A percentile compares a stretch with the other conserved stretches of the same genome.
Evolutionary conservation across 805 yeast genomes (phyloP).

Genomic region (Lipomyces chichibuensis): DNA sequence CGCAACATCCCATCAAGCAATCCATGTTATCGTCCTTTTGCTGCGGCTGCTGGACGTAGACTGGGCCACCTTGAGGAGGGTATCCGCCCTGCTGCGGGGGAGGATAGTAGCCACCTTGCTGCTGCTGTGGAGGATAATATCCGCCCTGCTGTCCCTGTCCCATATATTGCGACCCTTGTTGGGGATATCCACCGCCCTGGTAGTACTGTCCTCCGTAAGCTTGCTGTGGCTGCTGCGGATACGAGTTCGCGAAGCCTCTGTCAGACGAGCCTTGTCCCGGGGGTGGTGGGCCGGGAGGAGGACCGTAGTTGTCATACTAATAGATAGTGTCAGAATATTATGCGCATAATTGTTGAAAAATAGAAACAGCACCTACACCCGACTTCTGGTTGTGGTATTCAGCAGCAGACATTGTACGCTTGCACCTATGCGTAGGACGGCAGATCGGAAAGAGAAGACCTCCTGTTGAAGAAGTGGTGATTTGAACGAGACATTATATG

Average conservation of each 20-base stretch:
- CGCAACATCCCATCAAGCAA: constrained; percentile 35
- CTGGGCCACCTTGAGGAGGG: constrained; percentile 23
- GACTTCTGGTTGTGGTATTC: constrained; percentile 30
- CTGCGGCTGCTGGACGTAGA: constrained; percentile 28
- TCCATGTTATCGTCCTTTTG: constrained; percentile 20
- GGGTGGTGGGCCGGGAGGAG: constrained; percentile 31
- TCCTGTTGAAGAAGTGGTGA: neutral
- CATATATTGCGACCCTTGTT: constrained; percentile 21
- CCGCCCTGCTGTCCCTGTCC: constrained; percentile 19
- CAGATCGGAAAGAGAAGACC: neutral
- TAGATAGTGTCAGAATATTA: constrained; percentile 1
- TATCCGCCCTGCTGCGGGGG: constrained; percentile 28
- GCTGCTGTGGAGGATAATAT: constrained; percentile 17
- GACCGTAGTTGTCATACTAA: constrained; percentile 22
- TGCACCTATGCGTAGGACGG: neutral
- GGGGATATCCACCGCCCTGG: constrained; percentile 28
- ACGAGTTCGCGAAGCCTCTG: constrained; percentile 20
- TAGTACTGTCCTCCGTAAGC: constrained; percentile 13
- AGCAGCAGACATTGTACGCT: constrained; percentile 28
- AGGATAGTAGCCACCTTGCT: constrained; percentile 15
- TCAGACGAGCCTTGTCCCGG: constrained; percentile 5
- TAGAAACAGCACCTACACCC: neutral
- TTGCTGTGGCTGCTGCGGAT: constrained; percentile 31
- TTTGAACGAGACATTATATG: neutral
- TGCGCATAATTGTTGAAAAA: neutral